Evolutionary conservation across 805 yeast species (phyloP), one percentile per base, ranked within the genome.

Genomic region (Candida sphagnicola): DNA sequence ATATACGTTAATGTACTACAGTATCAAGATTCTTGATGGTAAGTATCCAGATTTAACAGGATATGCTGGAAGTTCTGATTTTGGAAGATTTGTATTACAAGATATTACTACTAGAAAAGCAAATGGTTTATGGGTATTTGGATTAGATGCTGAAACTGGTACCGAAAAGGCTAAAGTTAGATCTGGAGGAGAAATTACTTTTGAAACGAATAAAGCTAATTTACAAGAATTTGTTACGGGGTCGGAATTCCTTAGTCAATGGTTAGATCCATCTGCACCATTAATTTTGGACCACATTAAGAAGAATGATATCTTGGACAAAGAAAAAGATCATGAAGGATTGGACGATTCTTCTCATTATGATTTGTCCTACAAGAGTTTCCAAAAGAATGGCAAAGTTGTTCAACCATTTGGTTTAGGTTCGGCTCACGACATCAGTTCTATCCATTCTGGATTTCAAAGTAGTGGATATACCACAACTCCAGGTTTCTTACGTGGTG

Each of bases 391-490:
- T 16, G 35, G 35, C 4, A 33, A 33, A 33, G 6, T 16, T 5
- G 13, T 28, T 8, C 12, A 18, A n/a, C 11, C 35, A 23, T 33
- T n/a, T 16, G 74, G 74, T 1, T 46, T 67, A 29, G 74, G 74
- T 10, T 62, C 55, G n/a, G 61, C 65, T 10, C 59, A 60, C 28
- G 74, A 67, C 41, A 67, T 67, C 16, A 53, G 62, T 4, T 64
- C 71, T 3, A 67, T 67, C 32, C 68, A 66, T 39, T 62, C 70
- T 2, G 72, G 65, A 31, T 40, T 59, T 39, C 21, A 37, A 38
- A 18, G 28, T 14, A 33, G 13, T 14, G 34, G 34, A 8, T 14
- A 11, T 8, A 14, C 18, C 11, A n/a, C n/a, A n/a, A 10, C 8
- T 21, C 35, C 35, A 23, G 35, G 28, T 8, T 23, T 23, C 13